Percentiles rank a stretch among this genome's conserved stretches.
phyloP scores from a whole-genome alignment of 1,284 basidiomycete genomes.

The Peniophora sp. region DNA sequence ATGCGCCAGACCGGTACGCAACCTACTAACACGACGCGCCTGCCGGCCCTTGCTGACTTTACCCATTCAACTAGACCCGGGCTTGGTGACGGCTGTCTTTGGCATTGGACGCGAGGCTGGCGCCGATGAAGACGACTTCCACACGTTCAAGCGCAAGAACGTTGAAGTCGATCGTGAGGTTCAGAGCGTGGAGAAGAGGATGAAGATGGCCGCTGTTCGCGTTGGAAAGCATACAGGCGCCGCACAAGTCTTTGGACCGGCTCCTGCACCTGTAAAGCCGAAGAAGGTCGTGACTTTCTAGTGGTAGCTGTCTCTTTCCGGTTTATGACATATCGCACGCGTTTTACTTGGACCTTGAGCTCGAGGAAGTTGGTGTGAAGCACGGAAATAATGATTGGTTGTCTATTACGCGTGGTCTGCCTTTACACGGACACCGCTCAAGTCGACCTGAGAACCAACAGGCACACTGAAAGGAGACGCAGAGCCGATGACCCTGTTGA shows the following conservation, averaged over 20 bases:
- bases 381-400: neutral
- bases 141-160: slow-evolving; percentile 61
- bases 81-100: slow-evolving; percentile 29
- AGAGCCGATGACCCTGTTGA: slow-evolving; percentile 22
- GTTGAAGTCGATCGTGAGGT: slow-evolving; percentile 55
- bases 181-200: slow-evolving; percentile 36
- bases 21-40: neutral
- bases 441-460: slow-evolving; percentile 39
- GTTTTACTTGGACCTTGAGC: too few species aligned
- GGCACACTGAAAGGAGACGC: slow-evolving; percentile 41
- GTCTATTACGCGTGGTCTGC: slow-evolving; percentile 19
- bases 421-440: slow-evolving; percentile 38
- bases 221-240: slow-evolving; percentile 36
- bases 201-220: slow-evolving; percentile 34
- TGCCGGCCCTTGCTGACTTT: neutral
- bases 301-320: slow-evolving; percentile 6
- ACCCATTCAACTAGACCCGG: slow-evolving; percentile 16
- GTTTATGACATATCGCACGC: too few species aligned
- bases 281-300: slow-evolving; percentile 57
- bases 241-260: slow-evolving; percentile 33
- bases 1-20: slow-evolving; percentile 50
- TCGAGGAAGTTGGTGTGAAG: too few species aligned
- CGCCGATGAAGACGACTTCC: slow-evolving; percentile 92
- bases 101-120: slow-evolving; percentile 54
- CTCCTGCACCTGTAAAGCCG: slow-evolving; percentile 19